Base-by-base conservation (phyloP, 1,284 basidiomycete species). In the Irpex sp. region DNA sequence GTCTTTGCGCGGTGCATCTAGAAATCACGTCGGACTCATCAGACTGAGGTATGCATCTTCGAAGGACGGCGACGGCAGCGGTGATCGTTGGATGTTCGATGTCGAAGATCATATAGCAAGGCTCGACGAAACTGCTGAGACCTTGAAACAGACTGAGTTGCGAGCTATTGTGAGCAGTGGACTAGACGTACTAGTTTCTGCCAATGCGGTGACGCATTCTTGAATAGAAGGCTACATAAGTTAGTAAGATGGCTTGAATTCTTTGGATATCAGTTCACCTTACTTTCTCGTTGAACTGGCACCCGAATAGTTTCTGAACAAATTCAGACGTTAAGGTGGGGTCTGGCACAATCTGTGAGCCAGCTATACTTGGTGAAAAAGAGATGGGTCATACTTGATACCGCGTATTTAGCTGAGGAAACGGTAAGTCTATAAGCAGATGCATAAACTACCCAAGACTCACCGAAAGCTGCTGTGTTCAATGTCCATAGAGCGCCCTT, bases 401-500 rank as follows among this genome's bases (percentile, higher is more conserved):
- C 43, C 13, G 53, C 39, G 37, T 55, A 57, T 19, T 47, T 43
- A n/a, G 53, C 60, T 31, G 54, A 21, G 13, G 11, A 11, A 55
- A 3, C 9, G 33, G 21, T 13, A 26, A 60, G 54, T 61, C 9
- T 15, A 43, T n/a, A 4, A 17, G 49, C 8, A 58, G 11, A 17
- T 2, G 5, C 15, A 8, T 19, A 64, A 13, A 53, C 46, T 55
- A 5, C 2, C 54, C 43, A 9, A 26, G 47, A 65, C 76, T 63
- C 68, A 74, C 86, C 85, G 65, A 92, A 88, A 4, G 80, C 79
- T 13, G 86, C 80, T 33, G 81, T 79, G 67, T 90, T 90, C 33
- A 98, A 77, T 4, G 93, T 90, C 83, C 94, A 95, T 8, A 98
- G 77, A 0, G 95, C 94, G 13, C 94, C 94, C 78, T 98, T 97